Base-by-base conservation (phyloP, 139 green algal genomes). In the Coccomyxa sp. region DNA sequence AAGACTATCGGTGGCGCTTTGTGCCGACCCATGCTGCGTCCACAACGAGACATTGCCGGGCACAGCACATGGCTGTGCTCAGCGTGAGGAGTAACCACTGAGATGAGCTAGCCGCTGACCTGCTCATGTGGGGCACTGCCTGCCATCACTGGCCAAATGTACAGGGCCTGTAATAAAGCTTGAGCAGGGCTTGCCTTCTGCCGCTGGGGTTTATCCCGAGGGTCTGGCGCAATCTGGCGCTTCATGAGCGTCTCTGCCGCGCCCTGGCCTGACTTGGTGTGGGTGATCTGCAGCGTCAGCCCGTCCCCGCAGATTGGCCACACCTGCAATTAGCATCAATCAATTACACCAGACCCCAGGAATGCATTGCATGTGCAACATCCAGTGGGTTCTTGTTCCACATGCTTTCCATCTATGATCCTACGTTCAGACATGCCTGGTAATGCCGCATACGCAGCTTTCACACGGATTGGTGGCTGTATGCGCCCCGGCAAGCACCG, bases 301-400 rank as follows among this genome's bases (percentile, higher is more conserved):
- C 73, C 73, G 31, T 78, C 73, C 2, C 73, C 73, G 31, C 73
- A 78, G 41, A 78, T 40, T 3, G 73, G 73, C 73, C 41, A 78
- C 40, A 69, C 73, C 64, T 71, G 64, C 64, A 22, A 31, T 1
- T 37, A 7, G 24, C 33, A 22, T 29, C 12, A 71, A 71, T 34
- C 27, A 22, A 64, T 64, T 22, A 64, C 50, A 64, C 2, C 4
- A 64, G 2, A 64, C 27, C 5, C 27, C 5, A 3, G 50, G 5
- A 18, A 64, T 64, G 50, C 50, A n/a, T n/a, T n/a, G n/a, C n/a
- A n/a, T n/a, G n/a, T 12, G 50, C 22, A 22, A 64, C 18, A 18
- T 31, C 18, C 5, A 6, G 18, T 64, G 4, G 50, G 50, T 31
- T 31, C 44, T 64, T 22, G 2, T 64, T 5, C 27, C 50, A 64